phyloP scores from a whole-genome alignment of 148 eudicot species.

The Rhododendron henanense region DNA sequence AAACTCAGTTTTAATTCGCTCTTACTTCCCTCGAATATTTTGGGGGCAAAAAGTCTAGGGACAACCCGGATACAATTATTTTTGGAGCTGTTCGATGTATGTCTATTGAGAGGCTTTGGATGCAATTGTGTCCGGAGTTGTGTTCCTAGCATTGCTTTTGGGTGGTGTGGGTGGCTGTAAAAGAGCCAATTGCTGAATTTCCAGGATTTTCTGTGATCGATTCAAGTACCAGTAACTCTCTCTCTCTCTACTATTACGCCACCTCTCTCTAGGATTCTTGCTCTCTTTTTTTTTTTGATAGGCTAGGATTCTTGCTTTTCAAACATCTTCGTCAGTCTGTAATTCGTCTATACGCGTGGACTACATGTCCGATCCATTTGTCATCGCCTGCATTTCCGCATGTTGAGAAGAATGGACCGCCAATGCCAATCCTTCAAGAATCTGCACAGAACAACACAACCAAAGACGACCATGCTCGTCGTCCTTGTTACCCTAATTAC shows the following conservation, averaged over 20 bases:
- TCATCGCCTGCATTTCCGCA: neutral
- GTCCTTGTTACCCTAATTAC: constrained; percentile 16
- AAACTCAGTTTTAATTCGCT: neutral
- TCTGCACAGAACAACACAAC: neutral
- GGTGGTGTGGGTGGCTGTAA: neutral
- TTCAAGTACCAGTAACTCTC: neutral
- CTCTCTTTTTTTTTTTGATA: neutral
- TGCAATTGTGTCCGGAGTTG: too few species aligned
- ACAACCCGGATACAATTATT: too few species aligned
- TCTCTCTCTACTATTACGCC: neutral
- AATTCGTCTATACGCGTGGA: neutral
- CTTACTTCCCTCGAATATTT: neutral
- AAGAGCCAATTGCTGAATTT: neutral
- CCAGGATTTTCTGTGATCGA: neutral
- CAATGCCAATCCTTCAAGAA: neutral
- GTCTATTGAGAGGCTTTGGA: too few species aligned
- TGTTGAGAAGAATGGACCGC: neutral
- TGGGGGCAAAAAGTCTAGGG: neutral
- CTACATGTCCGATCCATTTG: too few species aligned
- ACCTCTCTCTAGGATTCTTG: neutral
- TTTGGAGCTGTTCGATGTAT: too few species aligned
- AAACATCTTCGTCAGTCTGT: neutral
- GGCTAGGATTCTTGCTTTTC: neutral
- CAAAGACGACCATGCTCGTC: neutral
- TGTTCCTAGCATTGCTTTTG: too few species aligned